These are phyloP conservation scores for Cercospora zeae-maydis DNA, from an alignment of 2,329 filamentous ascomycete genomes.

Conservation along the genomic window DNA sequence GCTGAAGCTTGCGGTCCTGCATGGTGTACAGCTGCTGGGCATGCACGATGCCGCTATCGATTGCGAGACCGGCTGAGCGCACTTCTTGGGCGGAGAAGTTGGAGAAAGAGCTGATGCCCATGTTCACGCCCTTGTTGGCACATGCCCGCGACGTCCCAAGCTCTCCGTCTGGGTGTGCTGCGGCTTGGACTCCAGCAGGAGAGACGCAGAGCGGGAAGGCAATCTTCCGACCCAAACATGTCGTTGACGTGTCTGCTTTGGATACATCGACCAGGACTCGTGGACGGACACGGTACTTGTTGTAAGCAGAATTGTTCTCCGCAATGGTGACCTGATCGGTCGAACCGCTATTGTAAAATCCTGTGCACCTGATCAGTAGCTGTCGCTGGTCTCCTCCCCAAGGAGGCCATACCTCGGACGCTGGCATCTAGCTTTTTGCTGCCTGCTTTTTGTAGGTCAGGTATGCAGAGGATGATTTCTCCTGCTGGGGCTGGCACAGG, in stretches of 20 bases:
- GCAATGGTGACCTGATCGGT: slow-evolving; percentile 53
- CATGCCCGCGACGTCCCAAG: slow-evolving; percentile 48
- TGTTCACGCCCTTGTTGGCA: slow-evolving; percentile 42
- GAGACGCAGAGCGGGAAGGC: slow-evolving; percentile 52
- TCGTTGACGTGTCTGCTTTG: slow-evolving; percentile 40
- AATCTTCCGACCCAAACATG: slow-evolving; percentile 43
- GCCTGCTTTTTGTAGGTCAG: slow-evolving; percentile 24
- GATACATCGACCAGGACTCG: slow-evolving; percentile 40
- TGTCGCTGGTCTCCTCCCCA: not conserved
- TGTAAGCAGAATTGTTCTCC: slow-evolving; percentile 53
- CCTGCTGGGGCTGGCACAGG: slow-evolving; percentile 17
- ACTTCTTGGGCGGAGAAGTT: slow-evolving; percentile 49
- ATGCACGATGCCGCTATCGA: slow-evolving; percentile 41
- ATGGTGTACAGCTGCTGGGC: slow-evolving; percentile 56
- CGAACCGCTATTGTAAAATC: slow-evolving; percentile 58
- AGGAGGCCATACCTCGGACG: not conserved
- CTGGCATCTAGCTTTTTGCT: slow-evolving; percentile 18
- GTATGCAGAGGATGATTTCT: slow-evolving; percentile 26
- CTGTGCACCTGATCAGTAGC: slow-evolving; percentile 29
- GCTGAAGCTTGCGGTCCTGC: slow-evolving; percentile 49
- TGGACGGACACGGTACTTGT: slow-evolving; percentile 40
- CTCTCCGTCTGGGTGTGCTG: slow-evolving; percentile 53
- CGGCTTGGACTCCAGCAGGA: slow-evolving; percentile 50
- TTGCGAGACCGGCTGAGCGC: slow-evolving; percentile 35
- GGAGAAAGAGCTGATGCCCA: slow-evolving; percentile 50